Evolutionary conservation across 208 protist species (phyloP), one percentile per base, ranked within the genome.

Genomic region (Porcisia deanei): DNA sequence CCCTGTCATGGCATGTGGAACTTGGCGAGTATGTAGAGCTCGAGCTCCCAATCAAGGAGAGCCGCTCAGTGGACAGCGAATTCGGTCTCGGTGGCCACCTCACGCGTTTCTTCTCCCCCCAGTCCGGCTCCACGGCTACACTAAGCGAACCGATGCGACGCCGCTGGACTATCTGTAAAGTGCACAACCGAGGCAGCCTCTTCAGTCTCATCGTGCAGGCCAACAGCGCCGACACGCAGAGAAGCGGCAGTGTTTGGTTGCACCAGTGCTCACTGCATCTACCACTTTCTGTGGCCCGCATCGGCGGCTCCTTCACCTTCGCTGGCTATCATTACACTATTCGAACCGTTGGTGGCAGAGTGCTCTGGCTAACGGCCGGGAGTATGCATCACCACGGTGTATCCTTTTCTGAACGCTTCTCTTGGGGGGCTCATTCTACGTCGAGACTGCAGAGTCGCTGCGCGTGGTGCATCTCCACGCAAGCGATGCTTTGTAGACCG

Each of bases 381-480:
- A 25, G 90, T 95, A 73, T 90, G 87, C 71, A 85, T 97, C 45
- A 94, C 86, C 25, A 79, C 82, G 57, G 83, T 88, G 8, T 93
- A 88, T 60, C 90, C 91, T 10, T 86, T 83, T 25, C 71, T 97
- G 34, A 82, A 86, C 60, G 70, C 79, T 34, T 67, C 74, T 18
- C 81, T 91, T 30, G 39, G 72, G 79, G 34, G 80, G 83, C 60
- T 54, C 72, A 34, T 72, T 83, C 64, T 79, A 68, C 10, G 73
- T 80, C 18, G 79, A 83, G 47, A 77, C 65, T 39, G 63, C 39
- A 14, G 80, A 88, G 71, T 52, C 61, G 43, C 73, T 97, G 60
- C 80, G 90, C 52, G 79, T 94, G 41, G 65, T 93, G 39, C 94
- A 97, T 73, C 75, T 97, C n/a, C 94, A 96, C 81, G 85, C 88